Evolutionary conservation across 768 basidiomycete species (phyloP).

Genomic region (Russula virescens): DNA sequence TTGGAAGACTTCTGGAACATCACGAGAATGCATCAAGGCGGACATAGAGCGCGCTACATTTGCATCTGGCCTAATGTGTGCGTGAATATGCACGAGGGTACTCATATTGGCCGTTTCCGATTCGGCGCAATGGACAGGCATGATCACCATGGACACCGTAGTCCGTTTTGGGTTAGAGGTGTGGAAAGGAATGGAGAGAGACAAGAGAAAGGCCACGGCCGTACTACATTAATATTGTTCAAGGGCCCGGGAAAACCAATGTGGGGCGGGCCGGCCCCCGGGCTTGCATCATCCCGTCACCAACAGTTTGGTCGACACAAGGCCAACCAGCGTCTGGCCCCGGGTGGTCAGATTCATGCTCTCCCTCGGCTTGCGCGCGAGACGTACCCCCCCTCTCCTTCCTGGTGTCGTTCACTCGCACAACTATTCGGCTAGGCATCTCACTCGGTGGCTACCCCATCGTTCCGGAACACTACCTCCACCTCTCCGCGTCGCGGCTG

Average conservation of each 20-base stretch:
- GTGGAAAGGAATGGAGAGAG: not conserved
- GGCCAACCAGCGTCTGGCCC: not conserved
- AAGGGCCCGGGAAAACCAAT: no score
- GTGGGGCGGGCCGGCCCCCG: slow-evolving; percentile 6
- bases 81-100: not conserved
- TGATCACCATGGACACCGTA: not conserved
- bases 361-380: slow-evolving; percentile 8
- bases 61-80: not conserved
- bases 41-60: not conserved
- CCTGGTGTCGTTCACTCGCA: not conserved
- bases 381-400: not conserved
- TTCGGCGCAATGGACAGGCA: not conserved
- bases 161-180: not conserved
- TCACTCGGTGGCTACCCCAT: slow-evolving; percentile 5
- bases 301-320: not conserved
- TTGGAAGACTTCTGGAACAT: not conserved
- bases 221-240: no score
- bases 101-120: not conserved
- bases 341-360: slow-evolving; percentile 15
- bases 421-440: not conserved
- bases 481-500: not conserved
- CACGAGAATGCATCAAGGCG: not conserved
- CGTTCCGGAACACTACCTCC: not conserved
- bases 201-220: no score
- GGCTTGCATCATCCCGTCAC: no score